A percentile compares a stretch with the other conserved stretches of the same genome.
phyloP scores from a whole-genome alignment of 202 grass and related monocot species.

The Dendrocalamus latiflorus region DNA sequence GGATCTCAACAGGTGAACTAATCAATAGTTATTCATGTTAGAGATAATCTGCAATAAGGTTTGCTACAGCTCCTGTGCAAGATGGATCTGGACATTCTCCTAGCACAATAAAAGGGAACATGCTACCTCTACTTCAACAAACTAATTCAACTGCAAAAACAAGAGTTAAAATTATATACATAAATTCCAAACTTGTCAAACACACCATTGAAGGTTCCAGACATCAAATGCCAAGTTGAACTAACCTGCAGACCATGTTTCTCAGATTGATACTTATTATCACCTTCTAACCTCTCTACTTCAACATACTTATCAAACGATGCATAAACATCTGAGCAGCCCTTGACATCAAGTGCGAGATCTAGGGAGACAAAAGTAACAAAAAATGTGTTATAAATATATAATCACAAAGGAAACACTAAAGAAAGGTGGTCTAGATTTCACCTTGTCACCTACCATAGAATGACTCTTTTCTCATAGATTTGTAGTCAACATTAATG shows the following conservation, averaged over 20 bases:
- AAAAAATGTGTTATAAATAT: neutral
- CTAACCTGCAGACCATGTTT: conserved; percentile 74
- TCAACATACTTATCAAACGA: conserved; percentile 87
- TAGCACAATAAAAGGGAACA: neutral
- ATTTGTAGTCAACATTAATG: conserved; percentile 66
- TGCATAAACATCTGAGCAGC: conserved; percentile 69
- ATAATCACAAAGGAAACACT: conserved; percentile 4
- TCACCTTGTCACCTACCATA: conserved; percentile 51
- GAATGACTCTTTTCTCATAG: conserved; percentile 76
- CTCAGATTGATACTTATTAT: conserved; percentile 81
- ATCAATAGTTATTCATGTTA: neutral
- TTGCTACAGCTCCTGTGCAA: neutral
- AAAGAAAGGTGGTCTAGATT: conserved; percentile 9
- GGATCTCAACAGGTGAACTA: neutral
- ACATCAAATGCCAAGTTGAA: conserved; percentile 8
- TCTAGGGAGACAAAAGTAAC: conserved; percentile 33
- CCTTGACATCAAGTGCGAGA: conserved; percentile 77
- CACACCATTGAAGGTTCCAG: neutral
- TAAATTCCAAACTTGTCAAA: neutral
- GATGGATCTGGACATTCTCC: neutral
- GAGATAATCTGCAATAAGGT: neutral
- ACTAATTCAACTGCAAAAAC: neutral
- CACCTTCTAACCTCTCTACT: conserved; percentile 64
- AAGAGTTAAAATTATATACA: neutral
- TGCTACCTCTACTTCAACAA: conserved; percentile 1